Evolutionary conservation across 2,329 filamentous ascomycete genomes (phyloP), one percentile per base, ranked within the genome.

Genomic region (Paecilomyces dactylethromorphus): DNA sequence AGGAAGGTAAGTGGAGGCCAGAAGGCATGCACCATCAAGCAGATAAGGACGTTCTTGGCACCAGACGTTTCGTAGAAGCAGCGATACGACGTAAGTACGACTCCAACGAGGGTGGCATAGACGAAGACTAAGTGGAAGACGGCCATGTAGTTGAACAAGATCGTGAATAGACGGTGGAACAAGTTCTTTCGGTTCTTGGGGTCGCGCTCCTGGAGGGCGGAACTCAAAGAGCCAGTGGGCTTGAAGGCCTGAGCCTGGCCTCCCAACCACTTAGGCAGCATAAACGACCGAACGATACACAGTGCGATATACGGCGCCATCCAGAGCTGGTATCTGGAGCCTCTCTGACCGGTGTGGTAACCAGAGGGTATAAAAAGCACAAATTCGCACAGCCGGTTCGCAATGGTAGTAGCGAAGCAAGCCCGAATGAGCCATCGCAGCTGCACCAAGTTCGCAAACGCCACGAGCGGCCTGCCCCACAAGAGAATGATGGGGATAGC

Each of bases 301-400:
- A 84, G 74, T 0, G 82, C 81, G 60, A 85, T 82, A 69, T 85
- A 87, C 0, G 84, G 83, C 6, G 83, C 79, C 83, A 86, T 86
- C 83, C 84, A 87, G 29, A 86, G 74, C 69, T 84, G 81, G 62
- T 82, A 81, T 3, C 82, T 76, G 1, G 79, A 78, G 45, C 82
- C 82, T 57, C 83, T 78, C 68, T 84, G 82, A 3, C 82, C 83
- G 11, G 82, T 82, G 67, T 84, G 80, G 65, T 86, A 86, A 21
- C 84, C 83, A 1, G 82, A 78, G 0, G 84, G 83, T 12, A 84
- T 77, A 67, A 80, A 86, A n/a, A 84, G 76, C n/a, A 80, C 74
- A 59, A 82, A 79, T 66, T 86, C 83, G 68, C 79, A 82, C 0
- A 85, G 56, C n/a, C 83, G 80, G 67, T 81, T 84, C 56, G 74